Conservation (phyloP, 2,329 filamentous ascomycete genomes). For the Paracamarosporium sp. region DNA sequence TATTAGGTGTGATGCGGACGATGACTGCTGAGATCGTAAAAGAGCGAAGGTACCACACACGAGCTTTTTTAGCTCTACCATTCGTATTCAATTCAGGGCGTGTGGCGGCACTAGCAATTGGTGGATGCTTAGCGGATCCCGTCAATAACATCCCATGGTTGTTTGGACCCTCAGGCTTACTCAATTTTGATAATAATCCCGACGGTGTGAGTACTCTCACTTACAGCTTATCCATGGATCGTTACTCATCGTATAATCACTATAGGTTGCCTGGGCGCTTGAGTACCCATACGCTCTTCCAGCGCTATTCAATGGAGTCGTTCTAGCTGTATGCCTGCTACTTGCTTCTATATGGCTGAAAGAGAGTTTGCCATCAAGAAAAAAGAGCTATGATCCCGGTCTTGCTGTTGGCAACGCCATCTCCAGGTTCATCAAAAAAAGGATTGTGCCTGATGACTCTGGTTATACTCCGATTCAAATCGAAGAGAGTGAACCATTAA, state of each 20-base stretch:
- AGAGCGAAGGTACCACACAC: constrained; percentile 65
- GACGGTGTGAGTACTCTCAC: constrained; percentile 52
- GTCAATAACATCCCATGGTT: constrained; percentile 63
- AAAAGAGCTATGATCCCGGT: constrained; percentile 44
- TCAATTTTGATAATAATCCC: constrained; percentile 63
- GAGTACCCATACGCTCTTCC: constrained; percentile 72
- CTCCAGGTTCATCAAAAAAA: constrained; percentile 29
- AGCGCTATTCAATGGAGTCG: constrained; percentile 67
- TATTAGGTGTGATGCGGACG: constrained; percentile 74
- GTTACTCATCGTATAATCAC: not conserved
- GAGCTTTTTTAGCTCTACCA: constrained; percentile 64
- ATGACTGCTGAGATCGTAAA: constrained; percentile 74
- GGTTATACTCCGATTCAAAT: constrained; percentile 20
- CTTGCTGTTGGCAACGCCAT: constrained; percentile 42
- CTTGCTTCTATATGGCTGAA: constrained; percentile 69
- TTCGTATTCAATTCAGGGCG: constrained; percentile 69
- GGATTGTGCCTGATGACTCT: constrained; percentile 18
- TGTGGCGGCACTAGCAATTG: constrained; percentile 51
- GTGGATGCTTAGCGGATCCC: constrained; percentile 72
- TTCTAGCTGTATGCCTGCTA: constrained; percentile 62
- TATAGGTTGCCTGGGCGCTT: constrained; percentile 60
- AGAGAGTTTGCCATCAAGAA: constrained; percentile 54
- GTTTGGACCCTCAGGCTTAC: constrained; percentile 70
- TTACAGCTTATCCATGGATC: no score
- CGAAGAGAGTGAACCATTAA: constrained; percentile 17